Base-by-base conservation (phyloP, 2,329 filamentous ascomycete genomes). In the Stylonectria norvegica region DNA sequence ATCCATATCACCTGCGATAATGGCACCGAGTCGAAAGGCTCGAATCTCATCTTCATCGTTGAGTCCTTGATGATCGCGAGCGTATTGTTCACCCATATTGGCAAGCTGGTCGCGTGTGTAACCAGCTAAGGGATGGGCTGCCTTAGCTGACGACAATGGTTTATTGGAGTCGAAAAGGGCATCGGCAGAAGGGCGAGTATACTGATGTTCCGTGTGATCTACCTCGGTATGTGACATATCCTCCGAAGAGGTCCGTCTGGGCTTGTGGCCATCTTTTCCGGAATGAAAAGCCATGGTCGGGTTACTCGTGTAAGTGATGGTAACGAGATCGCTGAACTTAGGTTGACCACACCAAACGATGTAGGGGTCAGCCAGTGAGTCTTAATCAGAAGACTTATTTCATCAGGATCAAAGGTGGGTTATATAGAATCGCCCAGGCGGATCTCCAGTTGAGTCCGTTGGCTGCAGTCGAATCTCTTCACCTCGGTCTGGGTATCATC, bases 21-120 rank as follows among this genome's bases (percentile, higher is more conserved):
- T 68, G 32, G 79, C 79, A 5, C 79, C 79, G 16, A 81, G 65
- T 14, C 72, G 71, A 53, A 83, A 83, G 5, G 75, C 76, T 9
- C 76, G 69, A 20, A 80, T 62, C 51, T 82, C 77, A 11, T 76
- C 72, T 15, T 75, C 71, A 14, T 70, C 70, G 4, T 70, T 73
- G 38, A 81, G 65, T 18, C 72, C 72, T 51, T 83, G 69, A 35
- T 72, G 63, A 8, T 50, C 45, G 18, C 68, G 61, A 17, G 77
- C 80, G 57, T 83, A 85, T 5, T 70, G 68, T 38, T 76, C 74
- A 11, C 79, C 81, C 61, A 75, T 74, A 22, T 64, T 66, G 33
- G 66, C 68, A 11, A 86, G 66, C 45, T 80, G 69, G 4, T 71
- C 64, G 28, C 55, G 55, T 15, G 55, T 56, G 33, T 70, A 49